Base-by-base conservation (phyloP, 1,284 basidiomycete species). In the Cerioporus squamosus region DNA sequence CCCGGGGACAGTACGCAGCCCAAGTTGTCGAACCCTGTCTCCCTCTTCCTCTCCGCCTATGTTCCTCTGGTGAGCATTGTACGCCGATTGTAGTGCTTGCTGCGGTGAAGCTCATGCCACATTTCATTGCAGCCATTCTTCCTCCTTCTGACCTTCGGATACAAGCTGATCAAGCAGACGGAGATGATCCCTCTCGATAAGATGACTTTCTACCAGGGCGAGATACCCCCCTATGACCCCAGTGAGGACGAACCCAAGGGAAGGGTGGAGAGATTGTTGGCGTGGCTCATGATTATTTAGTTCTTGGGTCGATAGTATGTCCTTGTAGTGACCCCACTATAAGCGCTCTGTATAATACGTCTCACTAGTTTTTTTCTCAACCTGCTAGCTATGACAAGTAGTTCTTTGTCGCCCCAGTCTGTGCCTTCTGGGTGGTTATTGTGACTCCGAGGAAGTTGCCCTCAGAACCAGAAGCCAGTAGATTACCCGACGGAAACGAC, bases 141-240 rank as follows among this genome's bases (percentile, higher is more conserved):
- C 52, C 12, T 70, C 1, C 60, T 72, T 6, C 54, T 72, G 15
- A 71, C 69, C 7, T 67, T 69, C 26, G 71, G 71, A 1, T 72
- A 72, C 62, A 72, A 72, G 60, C 62, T 72, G 24, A 70, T 72
- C 42, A 60, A 71, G 55, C 69, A 70, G 48, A 72, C 71, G 26
- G 61, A 66, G 52, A 66, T 70, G 65, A 60, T 69, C 9, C 46
- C 53, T 9, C 39, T 70, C 6, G 70, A 72, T 10, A 63, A 70
- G 40, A 72, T 72, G 70, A 50, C 56, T 8, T 72, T 72, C 51
- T 44, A 53, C 15, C 50, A 61, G 5, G 60, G 60, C 3, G 47
- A 61, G 31, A 59, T 66, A 2, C 64, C 65, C 2, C 33, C 42
- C 18, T n/a, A 22, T 18, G 44, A 57, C 12, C 29, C 44, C 2